Evolutionary conservation across 805 yeast genomes (phyloP), one percentile per base, ranked within the genome.

Genomic region (Candida coquimbonensis): DNA sequence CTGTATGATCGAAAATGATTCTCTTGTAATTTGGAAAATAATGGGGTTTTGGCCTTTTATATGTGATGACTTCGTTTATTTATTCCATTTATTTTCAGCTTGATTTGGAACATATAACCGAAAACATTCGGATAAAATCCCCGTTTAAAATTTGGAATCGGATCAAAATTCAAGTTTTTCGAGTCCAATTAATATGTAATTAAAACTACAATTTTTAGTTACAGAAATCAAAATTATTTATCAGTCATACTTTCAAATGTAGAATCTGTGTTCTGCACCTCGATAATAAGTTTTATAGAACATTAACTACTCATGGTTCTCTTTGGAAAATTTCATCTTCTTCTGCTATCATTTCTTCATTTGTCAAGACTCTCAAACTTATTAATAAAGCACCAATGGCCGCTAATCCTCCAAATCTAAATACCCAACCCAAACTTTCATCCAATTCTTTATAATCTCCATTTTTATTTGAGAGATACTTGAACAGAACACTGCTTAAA

Each of bases 341-440:
- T 37, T 71, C 73, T 16, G 53, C 44, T 31, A 55, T 56, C 13
- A 72, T 54, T 43, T 68, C 63, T 8, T 65, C 66, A 24, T 68
- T 66, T 2, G 69, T 66, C 49, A 69, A 73, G n/a, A 77, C 66
- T 47, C 54, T 64, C n/a, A 63, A 49, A 51, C 77, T 71, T 11
- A 72, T 45, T 14, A 66, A 46, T 11, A 69, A 58, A 0, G 83
- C 81, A 3, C 72, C 72, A 14, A 74, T 49, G 3, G 80, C 64
- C 24, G 74, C 67, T 2, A 76, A 25, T 0, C 83, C 83, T 2
- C 82, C 80, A 46, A 76, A 63, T 44, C 81, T 57, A 56, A 76
- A 78, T 3, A 75, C 77, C 83, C 83, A 78, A 1, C 74, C 80
- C 34, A 78, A 53, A 27, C 77, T 69, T 39, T 63, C 61, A 51